Base-by-base conservation (phyloP, 495 filamentous ascomycete species). In the Neurospora sp. region DNA sequence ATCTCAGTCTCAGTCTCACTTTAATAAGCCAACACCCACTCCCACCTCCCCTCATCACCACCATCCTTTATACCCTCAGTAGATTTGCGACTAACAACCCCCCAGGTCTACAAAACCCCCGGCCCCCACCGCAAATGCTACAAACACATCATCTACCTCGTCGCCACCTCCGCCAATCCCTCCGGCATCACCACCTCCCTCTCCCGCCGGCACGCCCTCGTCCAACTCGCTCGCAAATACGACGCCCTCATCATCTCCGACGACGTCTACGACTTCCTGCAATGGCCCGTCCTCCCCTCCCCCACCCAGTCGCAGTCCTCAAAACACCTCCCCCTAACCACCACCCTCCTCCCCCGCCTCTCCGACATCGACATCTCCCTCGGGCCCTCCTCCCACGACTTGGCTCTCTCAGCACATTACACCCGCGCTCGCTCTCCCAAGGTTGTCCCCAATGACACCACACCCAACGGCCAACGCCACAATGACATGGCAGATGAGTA, bases 221-320 rank as follows among this genome's bases (percentile, higher is more conserved):
- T 97, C 7, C 78, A 82, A 8, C 75, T 95, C 5, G 94, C 94
- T 3, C 86, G 94, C 14, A 80, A 88, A 40, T 88, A 89, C 78
- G 90, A 97, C 76, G 92, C 92, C 4, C 82, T 97, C 7, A 80
- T 97, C 68, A 85, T 97, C n/a, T 87, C 86, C 14, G 94, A 97
- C 81, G 94, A 97, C 79, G 93, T 98, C 1, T 98, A 98, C 73
- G 94, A 97, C 79, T 89, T 93, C 73, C 84, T 97, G 0, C 91
- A 92, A 77, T 96, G 93, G 89, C 85, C 87, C 7, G 70, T 75
- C 69, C 70, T 71, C 14, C 83, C 74, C 72, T 17, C 69, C 75
- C 0, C 16, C 22, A 48, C 40, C 17, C 4, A 14, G 0, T 45
- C 42, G 17, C 72, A 37, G 40, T 12, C 40, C 53, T 75, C 71